Conservation (phyloP, 2,329 filamentous ascomycete genomes). For the Cercospora zeae-maydis region DNA sequence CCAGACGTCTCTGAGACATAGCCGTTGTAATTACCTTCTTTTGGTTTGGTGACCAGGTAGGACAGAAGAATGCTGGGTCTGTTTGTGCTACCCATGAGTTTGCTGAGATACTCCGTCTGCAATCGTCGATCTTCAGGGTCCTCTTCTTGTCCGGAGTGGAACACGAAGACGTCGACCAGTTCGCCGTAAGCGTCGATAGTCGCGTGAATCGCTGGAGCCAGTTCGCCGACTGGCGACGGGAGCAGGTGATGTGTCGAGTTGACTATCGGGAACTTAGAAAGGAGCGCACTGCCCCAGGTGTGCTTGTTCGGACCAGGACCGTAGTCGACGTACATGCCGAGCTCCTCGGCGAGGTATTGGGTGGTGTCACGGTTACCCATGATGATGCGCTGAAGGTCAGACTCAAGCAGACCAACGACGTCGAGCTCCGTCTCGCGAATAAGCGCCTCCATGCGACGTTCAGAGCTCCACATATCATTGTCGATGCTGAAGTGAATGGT, state of each 20-base stretch:
- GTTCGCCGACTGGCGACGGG: constrained; percentile 87
- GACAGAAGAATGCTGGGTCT: constrained; percentile 81
- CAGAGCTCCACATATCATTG: constrained; percentile 98
- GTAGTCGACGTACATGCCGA: constrained; percentile 98
- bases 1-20: constrained; percentile 83
- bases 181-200: constrained; percentile 90
- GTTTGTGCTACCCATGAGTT: constrained; percentile 78
- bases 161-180: constrained; percentile 89
- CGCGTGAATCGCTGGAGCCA: constrained; percentile 95
- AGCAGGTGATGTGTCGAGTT: constrained; percentile 96
- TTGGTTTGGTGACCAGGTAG: constrained; percentile 87
- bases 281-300: constrained; percentile 88
- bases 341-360: constrained; percentile 89
- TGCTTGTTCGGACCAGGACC: constrained; percentile 98
- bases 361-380: constrained; percentile 98
- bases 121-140: constrained; percentile 86
- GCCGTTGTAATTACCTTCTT: constrained; percentile 92
- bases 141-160: constrained; percentile 98
- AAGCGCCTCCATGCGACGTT: constrained; percentile 76
- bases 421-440: constrained; percentile 86
- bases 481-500: constrained; percentile 97
- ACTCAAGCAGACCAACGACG: constrained; percentile 89
- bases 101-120: constrained; percentile 79
- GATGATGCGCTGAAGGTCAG: constrained; percentile 93
- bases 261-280: constrained; percentile 96